These are phyloP conservation scores for Cymbopogon flexuosus DNA, from an alignment of 202 grass and related monocot genomes.

Conservation along the genomic window DNA sequence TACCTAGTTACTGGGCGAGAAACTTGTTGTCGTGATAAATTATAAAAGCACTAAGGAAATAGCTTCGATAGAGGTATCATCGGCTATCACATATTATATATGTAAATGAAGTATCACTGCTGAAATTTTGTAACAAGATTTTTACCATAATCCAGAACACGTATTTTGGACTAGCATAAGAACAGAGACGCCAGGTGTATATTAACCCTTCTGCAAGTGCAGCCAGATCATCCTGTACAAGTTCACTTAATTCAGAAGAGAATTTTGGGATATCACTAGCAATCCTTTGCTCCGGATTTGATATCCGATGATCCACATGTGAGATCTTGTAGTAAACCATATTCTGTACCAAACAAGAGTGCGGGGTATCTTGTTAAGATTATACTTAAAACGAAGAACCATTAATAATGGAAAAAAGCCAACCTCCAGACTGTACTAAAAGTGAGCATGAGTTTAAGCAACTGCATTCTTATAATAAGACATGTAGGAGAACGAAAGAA, in stretches of 20 bases:
- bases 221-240: slow-evolving; percentile 92
- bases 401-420: slow-evolving; percentile 10
- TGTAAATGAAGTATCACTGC: slow-evolving; percentile 13
- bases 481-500: not conserved
- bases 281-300: slow-evolving; percentile 90
- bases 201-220: slow-evolving; percentile 90
- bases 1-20: not conserved
- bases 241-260: slow-evolving; percentile 92
- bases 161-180: slow-evolving; percentile 99
- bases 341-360: slow-evolving; percentile 59
- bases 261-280: slow-evolving; percentile 97
- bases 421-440: not conserved
- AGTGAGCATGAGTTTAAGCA: slow-evolving; percentile 5
- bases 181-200: slow-evolving; percentile 97
- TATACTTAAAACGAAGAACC: not conserved
- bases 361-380: slow-evolving; percentile 9
- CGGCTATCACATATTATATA: not conserved
- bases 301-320: slow-evolving; percentile 77
- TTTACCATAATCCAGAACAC: slow-evolving; percentile 98
- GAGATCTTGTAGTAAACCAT: slow-evolving; percentile 99
- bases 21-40: not conserved
- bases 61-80: not conserved
- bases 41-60: slow-evolving; percentile 2
- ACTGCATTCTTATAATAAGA: not conserved
- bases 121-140: slow-evolving; percentile 9